These are phyloP conservation scores for Brasilioporus rufonigricans DNA, from an alignment of 768 basidiomycete genomes.

Conservation along the genomic window DNA sequence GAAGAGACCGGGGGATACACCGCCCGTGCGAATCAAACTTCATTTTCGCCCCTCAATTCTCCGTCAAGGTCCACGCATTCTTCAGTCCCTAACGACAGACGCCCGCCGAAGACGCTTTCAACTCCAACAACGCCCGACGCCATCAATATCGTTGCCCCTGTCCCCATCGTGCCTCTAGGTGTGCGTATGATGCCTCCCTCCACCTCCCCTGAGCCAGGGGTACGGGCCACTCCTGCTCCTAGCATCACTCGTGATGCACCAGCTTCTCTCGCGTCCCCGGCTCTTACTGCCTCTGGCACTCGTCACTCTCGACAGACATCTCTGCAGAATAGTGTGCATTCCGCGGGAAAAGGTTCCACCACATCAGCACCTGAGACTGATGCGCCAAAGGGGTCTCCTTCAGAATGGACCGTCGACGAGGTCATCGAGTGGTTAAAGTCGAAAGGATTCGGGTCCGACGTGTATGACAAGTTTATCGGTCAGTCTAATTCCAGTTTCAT, in stretches of 20 bases:
- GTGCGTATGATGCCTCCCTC: constrained; percentile 20
- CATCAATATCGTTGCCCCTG: constrained; percentile 21
- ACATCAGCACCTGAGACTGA: constrained; percentile 18
- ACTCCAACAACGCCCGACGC: constrained; percentile 29
- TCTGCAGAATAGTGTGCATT: constrained; percentile 38
- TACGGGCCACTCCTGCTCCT: constrained; percentile 24
- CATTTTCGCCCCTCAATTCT: constrained; percentile 14
- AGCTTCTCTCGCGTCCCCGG: constrained; percentile 30
- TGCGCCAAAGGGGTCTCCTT: constrained; percentile 33
- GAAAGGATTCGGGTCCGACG: constrained; percentile 82
- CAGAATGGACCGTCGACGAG: constrained; percentile 84
- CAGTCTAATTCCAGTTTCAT: constrained; percentile 23
- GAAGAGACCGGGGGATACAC: constrained; percentile 15
- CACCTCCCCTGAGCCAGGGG: constrained; percentile 20
- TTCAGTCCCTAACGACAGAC: constrained; percentile 13
- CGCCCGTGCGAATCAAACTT: constrained; percentile 13
- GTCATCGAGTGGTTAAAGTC: constrained; percentile 85
- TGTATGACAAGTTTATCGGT: constrained; percentile 88
- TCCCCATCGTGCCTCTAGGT: constrained; percentile 22
- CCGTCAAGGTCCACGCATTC: constrained; percentile 22
- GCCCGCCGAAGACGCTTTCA: constrained; percentile 24
- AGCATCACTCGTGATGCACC: constrained; percentile 28
- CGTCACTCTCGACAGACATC: constrained; percentile 33
- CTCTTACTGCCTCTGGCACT: constrained; percentile 23
- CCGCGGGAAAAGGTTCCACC: constrained; percentile 19